Evolutionary conservation across 495 filamentous ascomycete species (phyloP).

Genomic region (Penicillium maclennaniae): DNA sequence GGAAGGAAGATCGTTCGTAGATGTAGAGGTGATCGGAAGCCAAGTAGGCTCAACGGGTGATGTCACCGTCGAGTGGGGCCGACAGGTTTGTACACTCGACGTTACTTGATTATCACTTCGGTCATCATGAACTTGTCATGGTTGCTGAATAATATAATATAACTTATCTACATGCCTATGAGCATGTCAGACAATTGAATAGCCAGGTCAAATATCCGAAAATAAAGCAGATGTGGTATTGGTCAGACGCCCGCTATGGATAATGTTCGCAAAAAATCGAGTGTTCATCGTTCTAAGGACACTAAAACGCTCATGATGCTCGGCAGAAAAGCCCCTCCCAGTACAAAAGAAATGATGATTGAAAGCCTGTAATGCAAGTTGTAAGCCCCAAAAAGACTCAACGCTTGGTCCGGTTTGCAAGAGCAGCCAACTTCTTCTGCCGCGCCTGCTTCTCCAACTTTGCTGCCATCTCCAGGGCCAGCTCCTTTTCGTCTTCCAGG

Average conservation of each 20-base stretch:
- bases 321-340: constrained; percentile 11
- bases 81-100: constrained; percentile 7
- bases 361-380: constrained; percentile 9
- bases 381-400: constrained; percentile 9
- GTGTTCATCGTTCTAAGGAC: constrained; percentile 31
- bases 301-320: constrained; percentile 35
- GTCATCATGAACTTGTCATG: too few species aligned
- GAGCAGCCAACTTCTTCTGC: constrained; percentile 45
- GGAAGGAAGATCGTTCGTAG: neutral
- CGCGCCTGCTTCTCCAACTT: constrained; percentile 56
- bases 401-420: constrained; percentile 41
- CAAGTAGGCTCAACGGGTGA: constrained; percentile 26
- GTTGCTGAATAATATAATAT: too few species aligned
- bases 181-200: neutral
- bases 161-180: too few species aligned
- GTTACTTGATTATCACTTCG: constrained; percentile 2
- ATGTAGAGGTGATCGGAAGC: constrained; percentile 11
- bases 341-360: constrained; percentile 15
- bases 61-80: constrained; percentile 45
- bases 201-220: neutral
- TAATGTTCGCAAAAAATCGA: constrained; percentile 15
- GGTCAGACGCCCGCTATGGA: constrained; percentile 28
- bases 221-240: constrained; percentile 22
- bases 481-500: constrained; percentile 58
- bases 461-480: constrained; percentile 48